phyloP scores from a whole-genome alignment of 2,329 filamentous ascomycete species.

The Fusarium coffeatum region DNA sequence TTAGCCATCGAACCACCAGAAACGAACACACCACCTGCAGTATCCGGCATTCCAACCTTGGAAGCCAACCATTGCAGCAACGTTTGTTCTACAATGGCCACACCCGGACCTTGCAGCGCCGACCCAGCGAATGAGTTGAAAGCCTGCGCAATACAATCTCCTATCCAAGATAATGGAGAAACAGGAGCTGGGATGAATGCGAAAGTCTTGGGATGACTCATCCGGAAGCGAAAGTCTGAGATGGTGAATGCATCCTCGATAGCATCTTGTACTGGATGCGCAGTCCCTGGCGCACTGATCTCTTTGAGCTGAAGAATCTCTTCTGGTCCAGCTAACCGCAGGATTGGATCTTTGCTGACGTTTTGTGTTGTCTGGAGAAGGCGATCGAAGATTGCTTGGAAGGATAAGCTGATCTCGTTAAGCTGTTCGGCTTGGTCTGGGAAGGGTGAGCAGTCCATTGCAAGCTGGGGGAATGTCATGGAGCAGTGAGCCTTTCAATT shows the following conservation, averaged over 20 bases:
- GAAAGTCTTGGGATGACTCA: conserved; percentile 16
- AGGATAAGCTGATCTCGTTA: background rate
- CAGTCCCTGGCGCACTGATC: conserved; percentile 3
- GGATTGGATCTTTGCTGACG: background rate
- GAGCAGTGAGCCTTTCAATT: fast-evolving
- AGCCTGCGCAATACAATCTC: conserved; percentile 9
- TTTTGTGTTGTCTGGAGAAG: conserved; percentile 1
- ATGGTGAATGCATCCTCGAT: conserved; percentile 19
- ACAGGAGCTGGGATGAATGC: conserved; percentile 12
- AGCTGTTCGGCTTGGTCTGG: conserved; percentile 3
- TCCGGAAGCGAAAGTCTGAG: conserved; percentile 13
- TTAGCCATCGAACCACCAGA: conserved; percentile 24
- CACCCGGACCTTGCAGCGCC: conserved; percentile 9
- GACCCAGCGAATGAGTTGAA: conserved; percentile 22
- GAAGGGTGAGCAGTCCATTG: background rate
- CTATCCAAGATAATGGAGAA: conserved; percentile 11
- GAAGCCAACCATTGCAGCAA: conserved; percentile 10
- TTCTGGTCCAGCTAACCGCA: background rate
- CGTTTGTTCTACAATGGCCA: conserved; percentile 11
- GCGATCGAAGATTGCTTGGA: conserved; percentile 11
- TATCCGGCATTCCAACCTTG: conserved; percentile 14
- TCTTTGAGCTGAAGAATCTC: background rate
- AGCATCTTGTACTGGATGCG: background rate
- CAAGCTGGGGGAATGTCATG: fast-evolving
- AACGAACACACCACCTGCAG: conserved; percentile 9